Percentiles rank a stretch among this genome's conserved stretches.
phyloP scores from a whole-genome alignment of 495 filamentous ascomycete genomes.

The Tuber melanosporum region DNA sequence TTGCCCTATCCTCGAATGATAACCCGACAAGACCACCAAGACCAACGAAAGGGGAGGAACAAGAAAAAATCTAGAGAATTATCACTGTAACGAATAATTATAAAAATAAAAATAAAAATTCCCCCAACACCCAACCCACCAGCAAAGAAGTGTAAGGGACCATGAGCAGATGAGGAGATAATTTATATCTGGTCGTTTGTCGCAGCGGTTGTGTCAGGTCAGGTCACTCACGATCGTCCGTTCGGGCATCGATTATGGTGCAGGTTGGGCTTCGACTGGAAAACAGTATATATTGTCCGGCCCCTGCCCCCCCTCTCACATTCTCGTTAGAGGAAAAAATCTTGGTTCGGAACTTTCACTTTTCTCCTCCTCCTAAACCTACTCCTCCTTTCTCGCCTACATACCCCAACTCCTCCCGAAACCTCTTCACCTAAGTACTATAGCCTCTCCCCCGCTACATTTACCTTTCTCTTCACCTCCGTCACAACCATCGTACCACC shows the following conservation, averaged over 20 bases:
- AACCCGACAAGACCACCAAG: not conserved
- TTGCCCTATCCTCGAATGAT: not conserved
- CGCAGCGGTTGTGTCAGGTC: not conserved
- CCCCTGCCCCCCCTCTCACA: slow-evolving; percentile 4
- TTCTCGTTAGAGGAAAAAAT: slow-evolving; percentile 2
- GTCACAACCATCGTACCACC: not conserved
- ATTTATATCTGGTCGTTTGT: not conserved
- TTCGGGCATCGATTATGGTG: not conserved
- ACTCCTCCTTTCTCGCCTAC: not conserved
- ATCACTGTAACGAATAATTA: not conserved
- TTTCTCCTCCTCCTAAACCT: slow-evolving; percentile 1
- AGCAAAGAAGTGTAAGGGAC: not conserved
- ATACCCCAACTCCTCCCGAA: not conserved
- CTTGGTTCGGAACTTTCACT: slow-evolving; percentile 2
- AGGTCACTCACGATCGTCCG: not conserved
- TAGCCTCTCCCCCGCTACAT: not conserved
- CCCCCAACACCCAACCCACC: not conserved
- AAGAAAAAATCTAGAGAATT: not conserved
- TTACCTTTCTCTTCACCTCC: not conserved
- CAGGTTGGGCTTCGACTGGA: not conserved
- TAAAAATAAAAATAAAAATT: not conserved
- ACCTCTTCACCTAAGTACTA: not conserved
- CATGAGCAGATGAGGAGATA: not conserved
- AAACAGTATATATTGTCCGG: slow-evolving; percentile 6
- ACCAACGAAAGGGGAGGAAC: not conserved